Base-by-base conservation (phyloP, 345 rosid genomes). In the Camelina neglecta region DNA sequence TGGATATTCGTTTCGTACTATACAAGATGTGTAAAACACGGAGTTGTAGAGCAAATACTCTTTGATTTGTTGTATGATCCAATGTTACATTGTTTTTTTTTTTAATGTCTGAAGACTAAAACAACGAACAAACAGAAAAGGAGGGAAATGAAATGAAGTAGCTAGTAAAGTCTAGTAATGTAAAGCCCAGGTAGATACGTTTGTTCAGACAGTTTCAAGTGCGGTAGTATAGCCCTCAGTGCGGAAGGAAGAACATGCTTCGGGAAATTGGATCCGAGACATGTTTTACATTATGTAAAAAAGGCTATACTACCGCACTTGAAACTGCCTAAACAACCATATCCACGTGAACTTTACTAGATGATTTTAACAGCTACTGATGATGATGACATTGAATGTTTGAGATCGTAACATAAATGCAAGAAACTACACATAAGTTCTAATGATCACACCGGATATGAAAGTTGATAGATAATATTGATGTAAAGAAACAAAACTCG, bases 1-100 rank as follows among this genome's bases (percentile, higher is more conserved):
- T 66, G 81, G 63, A 59, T 72, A 78, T 65, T 66, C 64, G 51
- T 66, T 77, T 11, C 73, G 72, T 65, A 4, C 31, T 29, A 29
- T 29, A 29, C 31, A 29, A 29, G 31, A 29, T 29, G 31, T 29
- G 31, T 41, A 3, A 10, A 41, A 11, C 44, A 41, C 11, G 3
- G 44, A 42, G n/a, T 41, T 41, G 45, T 41, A 5, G 5, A 41
- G 45, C 45, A 41, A 11, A 41, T 41, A 11, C 13, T 3, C 45
- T 41, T 41, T 13, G 15, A 41, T 41, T 41, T 42, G 47, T 42
- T 1, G 15, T 42, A 42, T 42, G n/a, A 42, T 12, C 48, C 6
- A 2, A 12, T 6, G 7, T 42, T 42, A 42, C 48, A 42, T 42
- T 13, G 6, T 42, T 11, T 11, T 41, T 12, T 42, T 0, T 4